These are phyloP conservation scores for Alternaria sp. DNA, from an alignment of 2,329 filamentous ascomycete species.

Conservation along the genomic window DNA sequence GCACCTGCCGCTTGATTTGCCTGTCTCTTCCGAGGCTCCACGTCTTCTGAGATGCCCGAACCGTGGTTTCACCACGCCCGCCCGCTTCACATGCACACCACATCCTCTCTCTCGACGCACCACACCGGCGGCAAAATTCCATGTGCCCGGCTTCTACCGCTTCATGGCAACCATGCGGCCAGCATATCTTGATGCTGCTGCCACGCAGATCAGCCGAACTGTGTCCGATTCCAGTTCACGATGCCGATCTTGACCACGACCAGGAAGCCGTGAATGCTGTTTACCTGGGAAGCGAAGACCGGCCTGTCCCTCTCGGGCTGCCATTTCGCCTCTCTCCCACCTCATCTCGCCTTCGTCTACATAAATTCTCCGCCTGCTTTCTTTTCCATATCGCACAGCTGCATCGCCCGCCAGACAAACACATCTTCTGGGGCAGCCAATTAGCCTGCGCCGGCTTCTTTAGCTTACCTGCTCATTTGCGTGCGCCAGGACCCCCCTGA, in stretches of 20 bases:
- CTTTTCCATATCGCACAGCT: conserved; percentile 6
- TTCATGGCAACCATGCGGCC: not conserved
- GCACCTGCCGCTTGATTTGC: not conserved
- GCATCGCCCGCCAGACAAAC: conserved; percentile 6
- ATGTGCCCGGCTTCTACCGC: conserved; percentile 11
- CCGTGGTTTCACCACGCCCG: conserved; percentile 2
- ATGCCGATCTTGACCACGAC: conserved; percentile 14
- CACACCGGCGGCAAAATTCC: not conserved
- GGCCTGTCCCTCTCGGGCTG: conserved; percentile 9
- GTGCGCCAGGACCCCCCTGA: conserved; percentile 27
- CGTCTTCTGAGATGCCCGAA: not conserved
- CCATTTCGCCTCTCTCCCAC: not conserved
- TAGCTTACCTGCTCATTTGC: conserved; percentile 41
- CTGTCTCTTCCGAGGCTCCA: not conserved
- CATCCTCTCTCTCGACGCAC: not conserved
- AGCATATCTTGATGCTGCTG: conserved; percentile 6
- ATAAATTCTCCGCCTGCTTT: not conserved
- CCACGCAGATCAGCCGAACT: conserved; percentile 18
- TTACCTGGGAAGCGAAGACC: not conserved
- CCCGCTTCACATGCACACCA: conserved; percentile 4
- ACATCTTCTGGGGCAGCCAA: conserved; percentile 8
- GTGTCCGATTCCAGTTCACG: conserved; percentile 9
- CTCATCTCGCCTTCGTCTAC: not conserved
- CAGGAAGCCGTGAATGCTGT: not conserved
- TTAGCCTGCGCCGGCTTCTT: conserved; percentile 8